These are phyloP conservation scores for Blastobotrys elegans DNA, from an alignment of 1,139 yeast species.

Conservation along the genomic window DNA sequence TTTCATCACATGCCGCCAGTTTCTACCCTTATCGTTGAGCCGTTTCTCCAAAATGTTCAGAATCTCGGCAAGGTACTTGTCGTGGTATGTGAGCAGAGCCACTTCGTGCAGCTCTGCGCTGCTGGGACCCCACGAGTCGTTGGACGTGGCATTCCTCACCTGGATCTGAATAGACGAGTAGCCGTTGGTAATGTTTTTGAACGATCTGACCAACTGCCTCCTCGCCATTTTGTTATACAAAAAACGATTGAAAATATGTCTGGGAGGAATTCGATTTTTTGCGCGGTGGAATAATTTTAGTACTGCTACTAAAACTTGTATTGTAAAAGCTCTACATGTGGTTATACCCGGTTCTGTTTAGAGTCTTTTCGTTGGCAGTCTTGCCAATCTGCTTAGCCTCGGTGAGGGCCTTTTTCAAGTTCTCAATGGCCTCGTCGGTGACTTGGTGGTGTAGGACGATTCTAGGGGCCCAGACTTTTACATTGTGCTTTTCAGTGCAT, in stretches of 20 bases:
- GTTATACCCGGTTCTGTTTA: slow-evolving; percentile 12
- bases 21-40: slow-evolving; percentile 90
- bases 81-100: slow-evolving; percentile 66
- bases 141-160: slow-evolving; percentile 87
- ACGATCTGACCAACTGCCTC: slow-evolving; percentile 71
- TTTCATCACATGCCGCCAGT: slow-evolving; percentile 96
- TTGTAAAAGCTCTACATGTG: slow-evolving; percentile 6
- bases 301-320: no score
- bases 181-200: slow-evolving; percentile 89
- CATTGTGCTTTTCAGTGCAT: slow-evolving; percentile 55
- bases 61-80: slow-evolving; percentile 73
- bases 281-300: no score
- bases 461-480: slow-evolving; percentile 65
- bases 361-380: not conserved
- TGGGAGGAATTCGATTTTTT: no score
- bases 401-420: slow-evolving; percentile 53
- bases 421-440: slow-evolving; percentile 59
- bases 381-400: slow-evolving; percentile 39
- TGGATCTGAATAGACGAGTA: slow-evolving; percentile 79
- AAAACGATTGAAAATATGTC: not conserved
- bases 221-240: not conserved
- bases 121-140: slow-evolving; percentile 81
- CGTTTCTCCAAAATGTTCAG: slow-evolving; percentile 94
- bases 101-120: slow-evolving; percentile 80
- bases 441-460: slow-evolving; percentile 85